A percentile compares a stretch with the other conserved stretches of the same genome.
phyloP scores from a whole-genome alignment of 371 early-diverging fungal species.

The Chytridium lagenaria region DNA sequence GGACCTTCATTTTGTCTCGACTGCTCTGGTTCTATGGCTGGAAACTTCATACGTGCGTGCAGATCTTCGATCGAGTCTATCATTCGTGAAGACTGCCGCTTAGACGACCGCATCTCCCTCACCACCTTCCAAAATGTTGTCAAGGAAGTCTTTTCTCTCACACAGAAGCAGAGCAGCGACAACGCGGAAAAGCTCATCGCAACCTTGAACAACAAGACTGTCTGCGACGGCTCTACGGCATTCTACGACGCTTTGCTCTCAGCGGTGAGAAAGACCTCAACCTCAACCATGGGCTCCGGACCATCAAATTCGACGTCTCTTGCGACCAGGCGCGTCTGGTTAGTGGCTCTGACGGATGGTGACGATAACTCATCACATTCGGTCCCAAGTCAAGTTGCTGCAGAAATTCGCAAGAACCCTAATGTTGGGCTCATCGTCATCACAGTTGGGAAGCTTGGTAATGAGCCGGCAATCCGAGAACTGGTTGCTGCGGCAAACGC shows the following conservation, averaged over 20 bases:
- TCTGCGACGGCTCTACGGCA: slow-evolving; percentile 33
- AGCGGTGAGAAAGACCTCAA: not conserved
- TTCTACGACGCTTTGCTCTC: slow-evolving; percentile 34
- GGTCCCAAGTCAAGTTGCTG: not conserved
- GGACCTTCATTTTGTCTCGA: slow-evolving; percentile 35
- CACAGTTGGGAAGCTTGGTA: slow-evolving; percentile 34
- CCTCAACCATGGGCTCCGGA: not conserved
- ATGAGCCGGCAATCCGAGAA: slow-evolving; percentile 28
- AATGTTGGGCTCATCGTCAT: slow-evolving; percentile 37
- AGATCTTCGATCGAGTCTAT: slow-evolving; percentile 35
- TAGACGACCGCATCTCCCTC: slow-evolving; percentile 31
- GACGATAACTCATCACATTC: slow-evolving; percentile 25
- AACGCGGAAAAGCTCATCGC: slow-evolving; percentile 16
- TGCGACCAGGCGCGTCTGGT: slow-evolving; percentile 29
- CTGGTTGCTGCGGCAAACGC: slow-evolving; percentile 23
- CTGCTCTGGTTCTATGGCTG: slow-evolving; percentile 46
- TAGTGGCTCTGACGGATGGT: slow-evolving; percentile 42
- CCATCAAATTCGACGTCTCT: not conserved
- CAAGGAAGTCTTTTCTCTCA: slow-evolving; percentile 23
- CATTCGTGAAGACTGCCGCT: slow-evolving; percentile 24
- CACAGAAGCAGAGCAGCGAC: not conserved
- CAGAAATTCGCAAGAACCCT: slow-evolving; percentile 9
- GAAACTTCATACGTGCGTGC: slow-evolving; percentile 39
- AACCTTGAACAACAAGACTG: slow-evolving; percentile 14
- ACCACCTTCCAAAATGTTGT: slow-evolving; percentile 26